These are phyloP conservation scores for Eragrostis nindensis DNA, from an alignment of 176 grass and related monocot species.

Conservation along the genomic window DNA sequence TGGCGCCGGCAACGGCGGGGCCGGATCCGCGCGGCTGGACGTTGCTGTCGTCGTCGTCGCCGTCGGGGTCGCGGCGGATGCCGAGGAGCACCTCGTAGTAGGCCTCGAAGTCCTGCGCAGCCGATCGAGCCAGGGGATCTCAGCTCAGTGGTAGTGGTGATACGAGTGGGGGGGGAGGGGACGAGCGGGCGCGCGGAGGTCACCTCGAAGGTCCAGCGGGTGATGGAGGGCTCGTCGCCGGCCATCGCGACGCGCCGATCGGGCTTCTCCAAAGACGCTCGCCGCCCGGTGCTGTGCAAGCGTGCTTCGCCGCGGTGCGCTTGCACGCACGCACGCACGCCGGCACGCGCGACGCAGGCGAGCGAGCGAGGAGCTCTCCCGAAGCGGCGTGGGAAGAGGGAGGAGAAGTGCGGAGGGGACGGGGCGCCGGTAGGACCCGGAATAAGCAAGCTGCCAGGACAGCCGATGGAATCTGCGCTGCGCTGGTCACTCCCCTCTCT, in stretches of 20 bases:
- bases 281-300: neutral
- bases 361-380: slow-evolving; percentile 3
- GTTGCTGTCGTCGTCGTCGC: neutral
- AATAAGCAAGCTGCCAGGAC: slow-evolving; percentile 16
- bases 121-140: slow-evolving; percentile 39
- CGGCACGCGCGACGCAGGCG: neutral
- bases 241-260: slow-evolving; percentile 31
- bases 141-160: neutral
- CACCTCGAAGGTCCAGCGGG: slow-evolving; percentile 75
- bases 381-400: neutral
- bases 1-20: neutral
- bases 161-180: neutral
- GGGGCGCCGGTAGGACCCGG: neutral
- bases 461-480: slow-evolving; percentile 32
- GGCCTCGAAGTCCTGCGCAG: slow-evolving; percentile 60
- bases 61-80: slow-evolving; percentile 43
- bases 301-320: slow-evolving; percentile 11
- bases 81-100: slow-evolving; percentile 62
- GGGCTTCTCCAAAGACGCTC: neutral
- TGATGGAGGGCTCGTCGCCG: slow-evolving; percentile 53
- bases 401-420: neutral
- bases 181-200: neutral
- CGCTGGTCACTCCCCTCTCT: neutral
- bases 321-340: slow-evolving; percentile 1
- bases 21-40: slow-evolving; percentile 12